A percentile compares a stretch with the other conserved stretches of the same genome.
phyloP scores from a whole-genome alignment of 257 asterid genomes.

The Gentiana macrophylla region DNA sequence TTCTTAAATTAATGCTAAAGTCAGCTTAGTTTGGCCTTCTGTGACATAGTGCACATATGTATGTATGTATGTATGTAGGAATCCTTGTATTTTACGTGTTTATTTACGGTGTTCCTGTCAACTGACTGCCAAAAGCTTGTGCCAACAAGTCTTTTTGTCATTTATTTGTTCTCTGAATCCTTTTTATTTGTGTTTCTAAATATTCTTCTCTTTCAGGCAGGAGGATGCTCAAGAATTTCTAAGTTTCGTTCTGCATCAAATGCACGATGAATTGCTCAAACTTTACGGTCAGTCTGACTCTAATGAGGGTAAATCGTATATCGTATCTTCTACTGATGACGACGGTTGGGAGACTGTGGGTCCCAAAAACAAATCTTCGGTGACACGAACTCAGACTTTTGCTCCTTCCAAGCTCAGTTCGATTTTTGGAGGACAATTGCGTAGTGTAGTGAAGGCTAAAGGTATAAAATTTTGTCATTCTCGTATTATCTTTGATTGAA shows the following conservation, averaged over 20 bases:
- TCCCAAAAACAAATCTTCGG: slow-evolving; percentile 92
- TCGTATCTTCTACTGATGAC: slow-evolving; percentile 69
- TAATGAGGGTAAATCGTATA: slow-evolving; percentile 43
- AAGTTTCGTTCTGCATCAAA: slow-evolving; percentile 74
- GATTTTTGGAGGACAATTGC: slow-evolving; percentile 77
- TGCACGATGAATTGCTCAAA: slow-evolving; percentile 87
- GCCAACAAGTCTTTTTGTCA: no score
- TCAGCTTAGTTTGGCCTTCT: no score
- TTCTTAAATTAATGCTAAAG: no score
- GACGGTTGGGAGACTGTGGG: slow-evolving; percentile 99
- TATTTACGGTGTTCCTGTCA: no score
- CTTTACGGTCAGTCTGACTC: slow-evolving; percentile 53
- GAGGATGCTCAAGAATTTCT: slow-evolving; percentile 96
- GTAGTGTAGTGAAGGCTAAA: slow-evolving; percentile 70
- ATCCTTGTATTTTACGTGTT: no score
- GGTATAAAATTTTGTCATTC: slow-evolving; percentile 29
- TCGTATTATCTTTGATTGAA: not conserved
- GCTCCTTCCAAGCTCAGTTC: slow-evolving; percentile 70
- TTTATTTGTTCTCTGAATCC: no score
- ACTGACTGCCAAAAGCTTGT: no score
- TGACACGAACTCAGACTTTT: slow-evolving; percentile 73
- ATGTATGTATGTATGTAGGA: no score
- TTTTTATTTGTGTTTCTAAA: no score
- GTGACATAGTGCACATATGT: no score
- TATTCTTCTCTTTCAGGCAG: slow-evolving; percentile 41